Base-by-base conservation (phyloP, 106 monocot genomes). In the Gastrodia elata region DNA sequence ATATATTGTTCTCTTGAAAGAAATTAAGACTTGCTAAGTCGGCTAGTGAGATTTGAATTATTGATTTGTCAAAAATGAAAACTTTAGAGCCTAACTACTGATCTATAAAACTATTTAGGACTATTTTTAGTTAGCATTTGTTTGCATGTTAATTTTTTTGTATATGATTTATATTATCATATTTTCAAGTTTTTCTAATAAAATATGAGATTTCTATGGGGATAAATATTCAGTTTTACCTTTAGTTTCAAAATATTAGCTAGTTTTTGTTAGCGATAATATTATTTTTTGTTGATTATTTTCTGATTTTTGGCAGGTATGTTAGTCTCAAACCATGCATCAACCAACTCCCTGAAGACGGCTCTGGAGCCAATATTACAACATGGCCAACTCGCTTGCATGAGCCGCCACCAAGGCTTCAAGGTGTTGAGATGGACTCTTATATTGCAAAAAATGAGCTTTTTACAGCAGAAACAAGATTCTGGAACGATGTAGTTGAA, bases 391-490 rank as follows among this genome's bases (percentile, higher is more conserved):
- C 79, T 76, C 97, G 93, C 41, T 72, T 98, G 44, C 70, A 84
- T 56, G 70, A 91, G 37, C 88, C 97, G 67, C 93, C 97, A 65
- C 44, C 77, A 24, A 93, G 97, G 71, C 86, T 98, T 32, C 74
- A 87, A 76, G 80, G 65, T 59, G 88, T 93, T 39, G 78, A 83
- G 39, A 98, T 98, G 90, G 97, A 98, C 83, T 86, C 97, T 34
- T 84, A 80, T 56, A 67, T 85, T 35, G 77, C 97, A 49, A 98
- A 93, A 86, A 83, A 82, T 68, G 88, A 98, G 84, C 83, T 98
- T 64, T 98, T 93, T 68, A 87, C 72, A 73, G 93, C 93, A 38
- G 97, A 98, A 78, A 44, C 93, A n/a, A 73, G 57, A 58, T 98
- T 81, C 43, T 98, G 97, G 97, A 82, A 78, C 77, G 80, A 87